Conservation (phyloP, 2,329 filamentous ascomycete genomes). For the Trichoderma polysporum region DNA sequence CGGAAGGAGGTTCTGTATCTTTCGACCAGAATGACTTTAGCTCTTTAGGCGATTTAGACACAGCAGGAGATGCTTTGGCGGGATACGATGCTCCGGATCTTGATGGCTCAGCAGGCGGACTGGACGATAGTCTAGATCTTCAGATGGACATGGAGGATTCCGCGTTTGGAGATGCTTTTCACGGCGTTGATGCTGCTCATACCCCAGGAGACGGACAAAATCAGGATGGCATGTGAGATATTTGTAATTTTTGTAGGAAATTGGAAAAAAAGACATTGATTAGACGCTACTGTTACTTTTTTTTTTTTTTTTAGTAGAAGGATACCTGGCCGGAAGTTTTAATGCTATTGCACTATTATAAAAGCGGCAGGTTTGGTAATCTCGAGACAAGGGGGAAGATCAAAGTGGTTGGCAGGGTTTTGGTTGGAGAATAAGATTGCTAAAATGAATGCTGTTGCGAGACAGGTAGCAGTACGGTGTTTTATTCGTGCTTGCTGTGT, state of each 20-base stretch:
- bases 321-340: not conserved
- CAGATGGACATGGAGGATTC: constrained; percentile 73
- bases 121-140: constrained; percentile 58
- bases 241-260: not conserved
- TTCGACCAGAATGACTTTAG: constrained; percentile 62
- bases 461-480: no score
- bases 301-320: not conserved
- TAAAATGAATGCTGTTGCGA: not conserved
- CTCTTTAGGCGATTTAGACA: constrained; percentile 65
- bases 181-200: constrained; percentile 52
- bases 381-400: not conserved
- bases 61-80: constrained; percentile 69
- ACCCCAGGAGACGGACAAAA: constrained; percentile 39
- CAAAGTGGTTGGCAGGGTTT: not conserved
- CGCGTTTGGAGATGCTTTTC: constrained; percentile 81
- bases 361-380: not conserved
- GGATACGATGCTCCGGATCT: constrained; percentile 62
- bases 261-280: not conserved
- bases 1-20: constrained; percentile 43
- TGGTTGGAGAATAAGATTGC: not conserved
- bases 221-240: constrained; percentile 35
- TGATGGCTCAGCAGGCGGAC: constrained; percentile 43
- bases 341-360: not conserved
- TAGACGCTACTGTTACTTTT: not conserved
- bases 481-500: not conserved